A percentile compares a stretch with the other conserved stretches of the same genome.
Evolutionary conservation across 225 moss, liverwort and hornwort genomes (phyloP).

Genomic region (Sphagnum contortum): DNA sequence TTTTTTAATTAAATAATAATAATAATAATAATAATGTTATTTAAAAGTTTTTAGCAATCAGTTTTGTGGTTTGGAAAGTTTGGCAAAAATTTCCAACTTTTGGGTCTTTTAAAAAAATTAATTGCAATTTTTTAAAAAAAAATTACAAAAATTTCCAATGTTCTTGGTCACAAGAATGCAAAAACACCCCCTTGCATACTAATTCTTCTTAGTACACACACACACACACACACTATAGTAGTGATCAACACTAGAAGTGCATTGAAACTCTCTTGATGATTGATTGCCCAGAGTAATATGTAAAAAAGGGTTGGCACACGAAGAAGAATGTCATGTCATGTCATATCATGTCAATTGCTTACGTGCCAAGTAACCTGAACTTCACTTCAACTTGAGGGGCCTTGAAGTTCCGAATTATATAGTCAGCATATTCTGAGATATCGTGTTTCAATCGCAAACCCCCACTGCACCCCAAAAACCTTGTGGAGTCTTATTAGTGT

Average conservation of each 20-base stretch:
- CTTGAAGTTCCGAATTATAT: slow-evolving; percentile 56
- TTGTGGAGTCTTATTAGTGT: too few species aligned
- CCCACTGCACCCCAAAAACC: slow-evolving; percentile 43
- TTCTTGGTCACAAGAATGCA: neutral
- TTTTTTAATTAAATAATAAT: too few species aligned
- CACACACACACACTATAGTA: too few species aligned
- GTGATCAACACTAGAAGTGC: too few species aligned
- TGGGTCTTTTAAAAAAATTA: neutral
- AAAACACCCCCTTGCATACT: neutral
- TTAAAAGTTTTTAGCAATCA: slow-evolving; percentile 1
- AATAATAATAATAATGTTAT: too few species aligned
- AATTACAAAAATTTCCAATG: neutral
- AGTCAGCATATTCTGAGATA: slow-evolving; percentile 71
- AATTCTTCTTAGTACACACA: neutral
- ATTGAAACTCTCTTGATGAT: neutral
- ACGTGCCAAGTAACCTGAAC: slow-evolving; percentile 77
- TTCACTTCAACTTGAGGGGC: slow-evolving; percentile 59
- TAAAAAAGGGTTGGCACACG: neutral
- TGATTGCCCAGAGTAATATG: neutral
- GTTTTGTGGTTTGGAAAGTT: neutral
- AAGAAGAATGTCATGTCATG: neutral
- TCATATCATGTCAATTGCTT: slow-evolving; percentile 17
- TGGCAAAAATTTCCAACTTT: neutral
- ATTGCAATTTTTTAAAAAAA: neutral
- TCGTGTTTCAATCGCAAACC: slow-evolving; percentile 89